These are phyloP conservation scores for Epithemia pelagica DNA, from an alignment of 108 stramenopile species.

Conservation along the genomic window DNA sequence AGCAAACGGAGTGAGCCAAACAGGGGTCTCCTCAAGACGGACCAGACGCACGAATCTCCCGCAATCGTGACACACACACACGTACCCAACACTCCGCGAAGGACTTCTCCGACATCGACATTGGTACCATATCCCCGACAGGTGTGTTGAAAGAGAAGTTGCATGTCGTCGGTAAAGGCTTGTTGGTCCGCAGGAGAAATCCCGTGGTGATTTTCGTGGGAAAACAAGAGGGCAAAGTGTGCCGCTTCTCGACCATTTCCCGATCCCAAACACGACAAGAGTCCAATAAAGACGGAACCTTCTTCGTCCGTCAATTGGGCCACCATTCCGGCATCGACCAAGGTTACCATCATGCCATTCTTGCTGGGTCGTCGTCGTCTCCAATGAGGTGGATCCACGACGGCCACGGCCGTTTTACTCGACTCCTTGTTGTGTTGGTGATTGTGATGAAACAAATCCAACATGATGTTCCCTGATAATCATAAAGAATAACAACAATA, in stretches of 20 bases:
- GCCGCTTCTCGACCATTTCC: constrained; percentile 65
- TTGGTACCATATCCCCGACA: constrained; percentile 73
- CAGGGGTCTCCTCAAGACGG: no score
- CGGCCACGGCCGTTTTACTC: background rate
- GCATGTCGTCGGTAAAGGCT: constrained; percentile 55
- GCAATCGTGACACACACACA: no score
- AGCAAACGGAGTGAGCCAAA: no score
- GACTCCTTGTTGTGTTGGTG: background rate
- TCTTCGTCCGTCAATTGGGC: constrained; percentile 63
- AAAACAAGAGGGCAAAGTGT: constrained; percentile 50
- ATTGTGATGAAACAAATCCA: background rate
- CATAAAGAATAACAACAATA: no score
- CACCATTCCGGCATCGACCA: constrained; percentile 90
- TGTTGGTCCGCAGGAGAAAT: constrained; percentile 22
- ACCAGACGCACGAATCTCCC: no score
- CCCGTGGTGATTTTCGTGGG: constrained; percentile 33
- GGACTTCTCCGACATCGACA: constrained; percentile 69
- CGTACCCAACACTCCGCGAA: constrained; percentile 56
- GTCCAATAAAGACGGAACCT: constrained; percentile 58
- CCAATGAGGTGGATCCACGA: background rate
- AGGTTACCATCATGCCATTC: constrained; percentile 25
- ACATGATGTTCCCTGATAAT: constrained; percentile 21
- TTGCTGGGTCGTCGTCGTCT: background rate
- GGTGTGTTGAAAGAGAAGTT: constrained; percentile 31
- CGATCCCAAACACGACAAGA: constrained; percentile 59